These are phyloP conservation scores for Jamesozyma piceae DNA, from an alignment of 805 yeast genomes.

Conservation along the genomic window DNA sequence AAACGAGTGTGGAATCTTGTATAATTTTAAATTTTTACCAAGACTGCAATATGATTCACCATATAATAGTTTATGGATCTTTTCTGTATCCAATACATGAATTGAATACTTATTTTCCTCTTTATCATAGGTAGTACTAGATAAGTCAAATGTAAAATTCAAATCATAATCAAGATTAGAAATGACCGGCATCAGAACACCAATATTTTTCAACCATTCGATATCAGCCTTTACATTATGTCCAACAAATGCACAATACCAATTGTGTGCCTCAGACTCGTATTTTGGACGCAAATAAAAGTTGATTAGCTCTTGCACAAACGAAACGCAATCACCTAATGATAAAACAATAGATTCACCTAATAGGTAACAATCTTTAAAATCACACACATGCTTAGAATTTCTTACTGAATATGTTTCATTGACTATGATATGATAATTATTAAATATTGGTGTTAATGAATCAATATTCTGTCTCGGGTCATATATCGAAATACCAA, in stretches of 20 bases:
- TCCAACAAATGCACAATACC: slow-evolving; percentile 41
- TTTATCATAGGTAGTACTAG: neutral
- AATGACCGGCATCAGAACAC: slow-evolving; percentile 34
- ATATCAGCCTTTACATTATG: slow-evolving; percentile 51
- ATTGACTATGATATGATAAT: slow-evolving; percentile 36
- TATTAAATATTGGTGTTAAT: slow-evolving; percentile 33
- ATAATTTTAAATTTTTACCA: slow-evolving; percentile 38
- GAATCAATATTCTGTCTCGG: slow-evolving; percentile 37
- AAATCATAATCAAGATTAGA: slow-evolving; percentile 6
- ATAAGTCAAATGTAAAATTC: neutral
- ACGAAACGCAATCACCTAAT: slow-evolving; percentile 27
- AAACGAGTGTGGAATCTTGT: slow-evolving; percentile 46
- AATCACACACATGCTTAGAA: slow-evolving; percentile 46
- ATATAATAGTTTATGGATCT: slow-evolving; percentile 33
- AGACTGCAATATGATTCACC: slow-evolving; percentile 37
- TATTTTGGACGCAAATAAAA: slow-evolving; percentile 32
- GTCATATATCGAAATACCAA: slow-evolving; percentile 48
- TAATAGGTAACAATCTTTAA: slow-evolving; percentile 40
- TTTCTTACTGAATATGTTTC: slow-evolving; percentile 38
- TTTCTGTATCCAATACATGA: slow-evolving; percentile 41
- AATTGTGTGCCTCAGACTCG: slow-evolving; percentile 17
- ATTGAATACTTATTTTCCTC: neutral
- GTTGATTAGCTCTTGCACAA: slow-evolving; percentile 37
- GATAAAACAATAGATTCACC: slow-evolving; percentile 39
- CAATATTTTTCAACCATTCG: slow-evolving; percentile 39